Conservation (phyloP, 768 basidiomycete species). For the Mycena crocata region DNA sequence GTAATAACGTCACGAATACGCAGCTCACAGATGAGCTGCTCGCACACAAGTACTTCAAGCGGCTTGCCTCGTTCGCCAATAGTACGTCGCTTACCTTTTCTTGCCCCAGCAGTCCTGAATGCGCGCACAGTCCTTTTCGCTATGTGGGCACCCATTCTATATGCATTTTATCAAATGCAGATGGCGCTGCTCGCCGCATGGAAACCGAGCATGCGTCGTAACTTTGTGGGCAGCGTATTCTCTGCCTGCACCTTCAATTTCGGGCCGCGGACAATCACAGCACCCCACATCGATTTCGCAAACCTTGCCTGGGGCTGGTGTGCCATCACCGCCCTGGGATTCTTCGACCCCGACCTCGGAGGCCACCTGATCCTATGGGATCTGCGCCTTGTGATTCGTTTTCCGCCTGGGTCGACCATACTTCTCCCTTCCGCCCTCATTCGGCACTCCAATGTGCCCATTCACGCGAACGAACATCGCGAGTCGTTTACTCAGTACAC, state of each 20-base stretch:
- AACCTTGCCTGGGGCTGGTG: slow-evolving; percentile 49
- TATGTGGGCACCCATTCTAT: slow-evolving; percentile 4
- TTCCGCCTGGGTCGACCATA: too few relatives aligned
- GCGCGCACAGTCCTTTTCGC: neutral
- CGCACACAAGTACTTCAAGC: slow-evolving; percentile 5
- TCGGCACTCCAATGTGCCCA: too few relatives aligned
- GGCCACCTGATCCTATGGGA: too few relatives aligned
- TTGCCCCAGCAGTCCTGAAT: too few relatives aligned
- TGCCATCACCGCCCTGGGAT: slow-evolving; percentile 42
- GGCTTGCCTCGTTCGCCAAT: slow-evolving; percentile 8
- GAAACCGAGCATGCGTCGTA: neutral
- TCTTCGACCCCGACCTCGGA: slow-evolving; percentile 40
- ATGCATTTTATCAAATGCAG: neutral
- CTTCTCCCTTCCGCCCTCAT: too few relatives aligned
- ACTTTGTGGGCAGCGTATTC: slow-evolving; percentile 32
- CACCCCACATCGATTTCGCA: slow-evolving; percentile 40
- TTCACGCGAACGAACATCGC: too few relatives aligned
- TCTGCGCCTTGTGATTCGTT: too few relatives aligned
- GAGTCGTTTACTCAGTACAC: too few relatives aligned
- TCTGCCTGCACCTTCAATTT: slow-evolving; percentile 44
- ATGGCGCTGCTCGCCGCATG: neutral
- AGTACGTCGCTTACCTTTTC: neutral
- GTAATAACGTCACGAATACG: slow-evolving; percentile 10
- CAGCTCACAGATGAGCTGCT: slow-evolving; percentile 12
- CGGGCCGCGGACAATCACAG: slow-evolving; percentile 30